Conservation (phyloP, 2,329 filamentous ascomycete genomes). For the Claviceps pusilla region DNA sequence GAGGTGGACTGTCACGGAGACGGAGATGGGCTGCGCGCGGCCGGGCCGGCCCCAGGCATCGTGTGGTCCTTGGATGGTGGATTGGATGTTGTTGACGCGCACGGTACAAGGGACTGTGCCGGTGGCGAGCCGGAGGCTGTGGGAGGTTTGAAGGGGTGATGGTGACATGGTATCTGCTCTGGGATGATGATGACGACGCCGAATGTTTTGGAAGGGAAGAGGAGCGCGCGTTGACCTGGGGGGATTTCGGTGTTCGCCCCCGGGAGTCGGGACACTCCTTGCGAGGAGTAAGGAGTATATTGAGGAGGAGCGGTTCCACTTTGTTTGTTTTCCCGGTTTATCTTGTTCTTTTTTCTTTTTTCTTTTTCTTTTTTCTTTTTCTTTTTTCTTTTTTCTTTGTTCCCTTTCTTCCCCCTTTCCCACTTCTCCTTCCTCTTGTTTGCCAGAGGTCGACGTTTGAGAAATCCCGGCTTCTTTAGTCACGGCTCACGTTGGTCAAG, state of each 20-base stretch:
- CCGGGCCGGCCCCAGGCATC: constrained; percentile 53
- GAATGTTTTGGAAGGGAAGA: neutral
- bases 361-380: too few relatives aligned
- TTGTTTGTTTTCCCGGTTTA: too few relatives aligned
- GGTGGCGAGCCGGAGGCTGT: constrained; percentile 1
- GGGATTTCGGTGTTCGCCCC: too few relatives aligned
- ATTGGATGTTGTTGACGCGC: constrained; percentile 45
- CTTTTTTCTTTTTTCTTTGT: too few relatives aligned
- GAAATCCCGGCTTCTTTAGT: neutral
- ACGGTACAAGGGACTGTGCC: constrained; percentile 31
- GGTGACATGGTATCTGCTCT: neutral
- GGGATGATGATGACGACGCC: neutral
- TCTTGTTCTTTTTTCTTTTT: too few relatives aligned
- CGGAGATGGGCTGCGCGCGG: constrained; percentile 44
- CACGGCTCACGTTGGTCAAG: neutral
- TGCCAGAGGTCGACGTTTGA: neutral
- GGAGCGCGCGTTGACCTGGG: too few relatives aligned
- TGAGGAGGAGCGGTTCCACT: too few relatives aligned
- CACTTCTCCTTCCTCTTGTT: neutral
- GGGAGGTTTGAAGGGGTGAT: neutral
- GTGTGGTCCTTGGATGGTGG: constrained; percentile 38
- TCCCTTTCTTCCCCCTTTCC: too few relatives aligned
- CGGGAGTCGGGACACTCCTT: too few relatives aligned
- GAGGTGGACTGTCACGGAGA: constrained; percentile 47
- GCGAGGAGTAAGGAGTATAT: too few relatives aligned